phyloP scores from a whole-genome alignment of 2,329 filamentous ascomycete species.

The Colletotrichum sp. region DNA sequence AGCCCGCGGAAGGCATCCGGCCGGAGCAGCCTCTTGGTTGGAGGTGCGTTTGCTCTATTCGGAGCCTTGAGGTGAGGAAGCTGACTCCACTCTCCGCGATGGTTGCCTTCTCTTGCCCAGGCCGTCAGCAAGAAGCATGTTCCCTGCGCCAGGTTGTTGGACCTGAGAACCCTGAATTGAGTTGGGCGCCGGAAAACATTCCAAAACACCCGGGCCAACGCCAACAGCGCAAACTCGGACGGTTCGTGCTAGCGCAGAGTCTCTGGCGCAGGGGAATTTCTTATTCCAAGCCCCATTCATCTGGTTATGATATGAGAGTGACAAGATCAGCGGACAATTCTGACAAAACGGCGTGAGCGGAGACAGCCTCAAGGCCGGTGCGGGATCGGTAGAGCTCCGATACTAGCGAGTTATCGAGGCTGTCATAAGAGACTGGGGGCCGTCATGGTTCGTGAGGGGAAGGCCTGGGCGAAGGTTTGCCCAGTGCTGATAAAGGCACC shows the following conservation, averaged over 20 bases:
- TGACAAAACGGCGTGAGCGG: background rate
- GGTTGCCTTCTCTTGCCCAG: background rate
- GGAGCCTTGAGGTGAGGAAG: background rate
- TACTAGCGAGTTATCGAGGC: background rate
- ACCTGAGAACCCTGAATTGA: background rate
- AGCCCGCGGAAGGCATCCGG: background rate
- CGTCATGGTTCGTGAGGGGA: constrained; percentile 15
- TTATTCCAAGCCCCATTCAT: background rate
- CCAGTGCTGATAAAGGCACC: background rate
- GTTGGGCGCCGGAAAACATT: background rate
- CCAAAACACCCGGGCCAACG: constrained; percentile 1
- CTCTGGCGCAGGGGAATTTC: background rate
- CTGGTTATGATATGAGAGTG: background rate
- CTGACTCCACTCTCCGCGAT: constrained; percentile 6
- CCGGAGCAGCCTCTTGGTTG: background rate
- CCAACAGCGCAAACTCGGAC: background rate
- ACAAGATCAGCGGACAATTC: background rate
- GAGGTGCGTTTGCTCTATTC: background rate
- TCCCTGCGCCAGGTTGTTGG: constrained; percentile 13
- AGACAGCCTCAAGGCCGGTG: background rate
- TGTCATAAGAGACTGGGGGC: background rate
- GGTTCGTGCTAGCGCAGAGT: background rate
- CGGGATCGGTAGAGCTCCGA: constrained; percentile 1
- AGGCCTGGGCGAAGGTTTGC: background rate
- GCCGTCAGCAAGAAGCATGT: background rate